Base-by-base conservation (phyloP, 805 yeast genomes). In the Dipodascopsis tothii region DNA sequence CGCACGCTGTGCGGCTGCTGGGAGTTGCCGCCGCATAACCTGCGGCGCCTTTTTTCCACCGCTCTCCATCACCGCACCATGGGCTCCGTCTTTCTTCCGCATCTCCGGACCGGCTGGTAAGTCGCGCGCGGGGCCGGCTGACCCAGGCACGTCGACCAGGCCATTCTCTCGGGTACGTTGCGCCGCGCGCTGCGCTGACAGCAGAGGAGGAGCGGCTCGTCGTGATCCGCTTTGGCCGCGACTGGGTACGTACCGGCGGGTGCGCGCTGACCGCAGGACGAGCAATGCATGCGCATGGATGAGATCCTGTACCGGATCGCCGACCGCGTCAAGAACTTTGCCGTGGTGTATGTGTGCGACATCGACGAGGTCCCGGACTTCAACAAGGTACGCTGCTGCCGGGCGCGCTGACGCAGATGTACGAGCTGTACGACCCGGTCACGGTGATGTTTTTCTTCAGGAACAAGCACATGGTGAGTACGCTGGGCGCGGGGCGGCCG, bases 401-500 rank as follows among this genome's bases (percentile, higher is more conserved):
- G 5, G 3, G 64, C 55, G 4, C 19, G 14, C 32, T 4, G 17
- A 34, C n/a, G 11, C 72, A 77, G 58, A 84, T 86, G 90, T 87
- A 87, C 60, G 95, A 86, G 60, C 66, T 87, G 36, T 84, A 80
- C 59, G 97, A 88, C 56, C 94, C 95, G 14, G 75, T 85, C 71
- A 80, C 95, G 35, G 70, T 92, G 41, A 92, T 92, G 97, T 88
- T 90, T 60, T 90, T 92, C 63, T 86, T 75, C 65, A 70, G 94
- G 40, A 90, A 90, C 66, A 64, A 49, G 32, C 53, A 49, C 27
- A 49, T 49, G 53, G 54, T 50, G 33, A 19, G 48, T 27, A 14
- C n/a, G n/a, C n/a, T n/a, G n/a, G n/a, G n/a, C n/a, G n/a, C n/a
- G n/a, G n/a, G n/a, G n/a, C n/a, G n/a, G n/a, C n/a, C n/a, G n/a